Evolutionary conservation across 257 asterid genomes (phyloP), one percentile per base, ranked within the genome.

Genomic region (Solanum neorickii): DNA sequence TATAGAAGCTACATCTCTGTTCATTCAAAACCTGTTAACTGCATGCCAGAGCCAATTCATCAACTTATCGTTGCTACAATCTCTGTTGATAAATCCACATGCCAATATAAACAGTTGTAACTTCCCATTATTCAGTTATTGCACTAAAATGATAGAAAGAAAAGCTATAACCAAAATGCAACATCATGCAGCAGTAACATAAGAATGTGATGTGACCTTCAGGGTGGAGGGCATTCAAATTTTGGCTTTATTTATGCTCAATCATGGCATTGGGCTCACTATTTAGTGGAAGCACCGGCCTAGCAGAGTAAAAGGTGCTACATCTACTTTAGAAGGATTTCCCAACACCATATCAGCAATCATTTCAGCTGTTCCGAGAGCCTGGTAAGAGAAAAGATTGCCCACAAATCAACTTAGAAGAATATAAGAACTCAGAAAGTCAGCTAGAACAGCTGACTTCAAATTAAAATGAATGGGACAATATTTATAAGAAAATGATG

Each of bases 331-430:
- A 52, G 70, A 91, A 52, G 97, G 93, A 93, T 91, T 94, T 85
- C 91, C 94, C 92, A 95, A 85, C 77, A 97, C 95, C 98, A 93
- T 92, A 91, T 97, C 93, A 87, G 87, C 93, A 77, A 97, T 88
- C 99, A 97, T 91, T 91, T 97, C 99, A 87, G 99, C 98, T 59
- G 99, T 97, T 88, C 97, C 99, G 88, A 93, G 31, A 83, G 99
- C 98, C 98, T 94, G 93, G 59, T 47, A 68, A 65, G 8, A 87
- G 27, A 83, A 44, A 83, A 85, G 35, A 73, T 60, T 27, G n/a
- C 52, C 66, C 5, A 78, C 72, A 75, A 56, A 60, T 75, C 49
- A 47, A 78, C 83, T 49, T 25, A 46, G 41, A 78, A 78, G 65
- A 60, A 78, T 78, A 46, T 46, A 78, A 15, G 66, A 60, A 21